Evolutionary conservation across 495 filamentous ascomycete species (phyloP).

Genomic region (Penicillium samsonianum): DNA sequence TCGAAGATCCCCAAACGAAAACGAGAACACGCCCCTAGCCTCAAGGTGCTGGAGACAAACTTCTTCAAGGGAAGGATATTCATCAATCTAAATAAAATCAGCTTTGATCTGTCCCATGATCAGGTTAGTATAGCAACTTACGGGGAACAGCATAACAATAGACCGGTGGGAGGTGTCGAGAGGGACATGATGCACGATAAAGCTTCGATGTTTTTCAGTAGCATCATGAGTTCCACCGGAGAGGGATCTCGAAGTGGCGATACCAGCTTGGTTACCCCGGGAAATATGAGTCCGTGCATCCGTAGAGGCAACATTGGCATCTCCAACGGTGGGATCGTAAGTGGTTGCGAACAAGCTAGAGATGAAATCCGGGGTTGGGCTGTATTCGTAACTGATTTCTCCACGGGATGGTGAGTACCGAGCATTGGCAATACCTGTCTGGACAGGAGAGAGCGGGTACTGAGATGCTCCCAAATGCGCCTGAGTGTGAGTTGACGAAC

Average conservation of each 20-base stretch:
- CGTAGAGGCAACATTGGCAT: neutral
- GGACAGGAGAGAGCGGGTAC: neutral
- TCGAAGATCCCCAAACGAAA: constrained; percentile 2
- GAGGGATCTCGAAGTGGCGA: neutral
- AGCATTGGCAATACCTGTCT: neutral
- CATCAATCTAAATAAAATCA: neutral
- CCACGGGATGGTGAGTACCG: constrained; percentile 3
- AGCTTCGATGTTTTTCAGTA: neutral
- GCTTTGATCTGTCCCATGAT: neutral
- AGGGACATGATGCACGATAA: neutral
- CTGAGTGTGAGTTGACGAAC: neutral
- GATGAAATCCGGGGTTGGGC: neutral
- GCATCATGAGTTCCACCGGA: neutral
- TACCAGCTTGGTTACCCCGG: neutral
- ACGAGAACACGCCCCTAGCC: neutral
- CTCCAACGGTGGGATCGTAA: neutral
- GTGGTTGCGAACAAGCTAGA: neutral
- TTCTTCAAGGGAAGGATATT: constrained; percentile 1
- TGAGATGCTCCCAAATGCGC: neutral
- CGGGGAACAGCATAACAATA: neutral
- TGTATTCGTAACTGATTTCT: neutral
- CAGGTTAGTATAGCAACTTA: neutral
- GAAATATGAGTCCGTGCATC: neutral
- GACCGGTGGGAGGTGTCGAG: neutral
- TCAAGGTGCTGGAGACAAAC: neutral